Base-by-base conservation (phyloP, 805 yeast genomes). In the Helenozyma baotianmanensis region DNA sequence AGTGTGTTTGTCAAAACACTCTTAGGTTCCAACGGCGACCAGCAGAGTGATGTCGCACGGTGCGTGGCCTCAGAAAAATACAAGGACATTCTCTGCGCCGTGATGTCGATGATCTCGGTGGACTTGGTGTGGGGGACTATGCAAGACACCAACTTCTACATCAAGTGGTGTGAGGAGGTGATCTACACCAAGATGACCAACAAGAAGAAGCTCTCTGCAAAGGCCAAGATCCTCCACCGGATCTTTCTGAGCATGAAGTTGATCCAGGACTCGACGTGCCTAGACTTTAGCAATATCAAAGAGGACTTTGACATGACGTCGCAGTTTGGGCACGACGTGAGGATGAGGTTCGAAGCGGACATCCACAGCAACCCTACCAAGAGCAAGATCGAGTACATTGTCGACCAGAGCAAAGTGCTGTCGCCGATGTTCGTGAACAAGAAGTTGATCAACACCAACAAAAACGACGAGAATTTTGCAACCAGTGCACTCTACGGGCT, bases 81-180 rank as follows among this genome's bases (percentile, higher is more conserved):
- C 55, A 86, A 87, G 51, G 95, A 86, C 51, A 83, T 85, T 4
- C 55, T 87, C 17, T 82, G 86, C 31, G 92, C 95, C 1, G 79
- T 84, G 14, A 68, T 87, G 54, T 80, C 92, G 2, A 84, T 86
- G 95, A 85, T 81, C 29, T 79, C 89, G 6, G 83, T 87, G 32
- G 95, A 87, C 59, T 80, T 85, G 32, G 89, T 85, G 11, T 82
- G 94, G 86, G 95, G 96, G 3, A 78, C 90, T 1, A 83, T 84
- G 89, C 80, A 82, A 35, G 92, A 83, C 45, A 85, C 95, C 50
- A 78, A 76, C 42, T 72, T 78, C 37, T 85, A 85, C 58, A 65
- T 87, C 33, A 74, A 77, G 34, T 76, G 87, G 47, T 83, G 95
- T 60, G 90, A 85, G 40, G 74, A 72, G 35, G 80, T 84, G 36